Base-by-base conservation (phyloP, 352 stramenopile species). In the Elongisporangium prolatum region DNA sequence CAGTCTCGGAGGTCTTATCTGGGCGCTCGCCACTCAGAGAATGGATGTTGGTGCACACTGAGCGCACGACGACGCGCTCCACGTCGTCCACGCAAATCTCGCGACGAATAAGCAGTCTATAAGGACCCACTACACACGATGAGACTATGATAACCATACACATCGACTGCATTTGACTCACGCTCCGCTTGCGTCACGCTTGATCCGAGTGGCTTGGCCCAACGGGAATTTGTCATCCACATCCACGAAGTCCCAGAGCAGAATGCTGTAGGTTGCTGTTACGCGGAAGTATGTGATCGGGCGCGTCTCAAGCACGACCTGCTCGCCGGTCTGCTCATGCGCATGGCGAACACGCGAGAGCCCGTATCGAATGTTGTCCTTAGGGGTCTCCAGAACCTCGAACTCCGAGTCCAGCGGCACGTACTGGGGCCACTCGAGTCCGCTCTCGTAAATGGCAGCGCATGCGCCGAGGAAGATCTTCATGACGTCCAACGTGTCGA, bases 41-140 rank as follows among this genome's bases (percentile, higher is more conserved):
- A 44, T 80, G 65, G 48, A 82, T 61, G 65, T 89, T 89, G 24
- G 79, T 80, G 65, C 76, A 86, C 22, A 89, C 68, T 37, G 66
- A 72, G 44, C 76, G 74, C 40, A 72, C 80, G 28, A 87, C 79
- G 13, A 86, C 75, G 50, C 73, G 73, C 48, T 83, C 66, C 20
- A 78, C 67, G 54, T 73, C 73, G 47, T 86, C 75, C 1, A 56
- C 59, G 50, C 73, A 86, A 28, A 74, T 25, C 37, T 86, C 75
- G 1, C 61, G 68, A 2, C 66, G 71, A 22, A 83, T 64, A 22
- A 83, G 38, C 17, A 80, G 63, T 1, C 62, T 76, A 44, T 34
- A n/a, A n/a, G n/a, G n/a, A n/a, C n/a, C n/a, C n/a, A n/a, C n/a
- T n/a, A n/a, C n/a, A n/a, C n/a, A n/a, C n/a, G n/a, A n/a, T n/a